phyloP scores from a whole-genome alignment of 2,329 filamentous ascomycete species.

The Ascochyta viciae-villosae region DNA sequence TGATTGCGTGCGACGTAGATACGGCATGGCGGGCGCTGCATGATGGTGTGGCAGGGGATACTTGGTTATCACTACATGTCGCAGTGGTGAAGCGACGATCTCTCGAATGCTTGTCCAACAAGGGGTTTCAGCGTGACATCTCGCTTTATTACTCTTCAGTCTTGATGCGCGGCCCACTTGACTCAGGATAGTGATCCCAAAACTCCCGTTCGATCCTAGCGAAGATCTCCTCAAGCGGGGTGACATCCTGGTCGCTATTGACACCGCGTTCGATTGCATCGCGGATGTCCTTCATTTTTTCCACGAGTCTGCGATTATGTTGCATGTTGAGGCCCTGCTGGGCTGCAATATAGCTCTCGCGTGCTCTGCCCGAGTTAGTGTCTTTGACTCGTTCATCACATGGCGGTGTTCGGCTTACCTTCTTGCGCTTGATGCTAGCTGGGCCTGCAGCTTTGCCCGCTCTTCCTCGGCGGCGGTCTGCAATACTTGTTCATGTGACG shows the following conservation, averaged over 20 bases:
- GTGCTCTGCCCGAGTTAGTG: background rate
- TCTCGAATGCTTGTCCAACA: too few species aligned
- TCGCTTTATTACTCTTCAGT: background rate
- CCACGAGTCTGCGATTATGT: slow-evolving; percentile 2
- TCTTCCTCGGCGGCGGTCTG: background rate
- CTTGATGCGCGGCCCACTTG: background rate
- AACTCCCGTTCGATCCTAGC: slow-evolving; percentile 9
- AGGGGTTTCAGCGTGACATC: too few species aligned
- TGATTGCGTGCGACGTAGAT: too few species aligned
- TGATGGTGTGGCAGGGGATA: too few species aligned
- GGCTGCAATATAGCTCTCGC: slow-evolving; percentile 6
- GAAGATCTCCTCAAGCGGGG: slow-evolving; percentile 7
- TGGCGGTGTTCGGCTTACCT: background rate
- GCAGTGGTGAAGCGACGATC: too few species aligned
- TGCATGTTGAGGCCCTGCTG: slow-evolving; percentile 1
- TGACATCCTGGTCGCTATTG: slow-evolving; percentile 1
- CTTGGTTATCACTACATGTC: too few species aligned
- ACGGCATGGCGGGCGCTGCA: too few species aligned
- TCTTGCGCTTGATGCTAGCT: slow-evolving; percentile 8
- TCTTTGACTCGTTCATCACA: background rate
- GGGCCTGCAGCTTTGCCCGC: slow-evolving; percentile 2
- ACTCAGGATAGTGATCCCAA: background rate
- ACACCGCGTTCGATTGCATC: slow-evolving; percentile 10
- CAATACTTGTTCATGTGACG: slow-evolving; percentile 1
- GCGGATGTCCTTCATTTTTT: slow-evolving; percentile 7